Conservation (phyloP, 768 basidiomycete genomes). For the Trametes cubensis region DNA sequence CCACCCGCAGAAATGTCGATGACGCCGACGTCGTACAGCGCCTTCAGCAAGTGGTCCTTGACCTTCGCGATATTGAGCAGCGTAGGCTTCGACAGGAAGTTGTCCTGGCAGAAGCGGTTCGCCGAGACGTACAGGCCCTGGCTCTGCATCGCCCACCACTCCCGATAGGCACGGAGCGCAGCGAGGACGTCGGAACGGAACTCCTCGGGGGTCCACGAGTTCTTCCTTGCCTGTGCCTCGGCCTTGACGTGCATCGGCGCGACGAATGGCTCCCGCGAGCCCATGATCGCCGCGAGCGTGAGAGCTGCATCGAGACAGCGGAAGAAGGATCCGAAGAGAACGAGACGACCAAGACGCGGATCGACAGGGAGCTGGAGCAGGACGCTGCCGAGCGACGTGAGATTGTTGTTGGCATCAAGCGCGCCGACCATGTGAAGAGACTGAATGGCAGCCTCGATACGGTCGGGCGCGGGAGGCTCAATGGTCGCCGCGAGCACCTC, state of each 20-base stretch:
- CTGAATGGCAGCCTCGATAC: constrained; percentile 78
- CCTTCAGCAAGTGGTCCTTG: constrained; percentile 73
- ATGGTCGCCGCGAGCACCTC: constrained; percentile 85
- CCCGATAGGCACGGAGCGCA: constrained; percentile 76
- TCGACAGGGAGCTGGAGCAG: constrained; percentile 90
- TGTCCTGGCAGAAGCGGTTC: constrained; percentile 77
- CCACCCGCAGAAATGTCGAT: constrained; percentile 77
- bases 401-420: constrained; percentile 68
- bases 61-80: constrained; percentile 80
- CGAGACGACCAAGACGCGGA: constrained; percentile 85
- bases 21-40: constrained; percentile 78
- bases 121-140: constrained; percentile 65
- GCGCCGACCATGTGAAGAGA: constrained; percentile 87
- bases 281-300: constrained; percentile 88
- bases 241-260: constrained; percentile 75
- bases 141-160: constrained; percentile 75
- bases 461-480: constrained; percentile 80
- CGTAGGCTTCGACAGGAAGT: constrained; percentile 88
- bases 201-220: constrained; percentile 74
- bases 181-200: constrained; percentile 87
- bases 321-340: constrained; percentile 91
- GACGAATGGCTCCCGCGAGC: constrained; percentile 89
- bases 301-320: constrained; percentile 86
- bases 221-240: constrained; percentile 72
- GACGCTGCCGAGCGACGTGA: constrained; percentile 87